Conservation (phyloP, 805 yeast species). For the Tetrapisispora namnaoensis region DNA sequence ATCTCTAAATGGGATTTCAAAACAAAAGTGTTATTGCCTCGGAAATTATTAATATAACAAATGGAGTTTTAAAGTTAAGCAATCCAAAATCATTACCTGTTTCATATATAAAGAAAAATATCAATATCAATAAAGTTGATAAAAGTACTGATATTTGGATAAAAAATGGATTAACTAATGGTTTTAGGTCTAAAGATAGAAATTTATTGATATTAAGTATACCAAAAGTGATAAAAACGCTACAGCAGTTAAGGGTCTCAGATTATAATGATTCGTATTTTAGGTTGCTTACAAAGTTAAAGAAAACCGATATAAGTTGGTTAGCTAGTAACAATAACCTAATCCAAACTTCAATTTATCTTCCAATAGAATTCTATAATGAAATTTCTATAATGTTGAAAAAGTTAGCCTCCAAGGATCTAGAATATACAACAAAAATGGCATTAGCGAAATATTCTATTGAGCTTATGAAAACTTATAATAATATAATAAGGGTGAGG, state of each 20-base stretch:
- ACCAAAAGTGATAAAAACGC: constrained; percentile 14
- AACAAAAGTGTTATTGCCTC: not conserved
- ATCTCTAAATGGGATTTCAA: not conserved
- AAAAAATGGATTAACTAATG: not conserved
- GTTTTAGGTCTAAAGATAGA: not conserved
- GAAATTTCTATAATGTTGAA: constrained; percentile 21
- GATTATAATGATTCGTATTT: constrained; percentile 14
- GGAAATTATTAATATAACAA: not conserved
- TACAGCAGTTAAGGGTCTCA: constrained; percentile 16
- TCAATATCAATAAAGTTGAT: not conserved
- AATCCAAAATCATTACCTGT: no score
- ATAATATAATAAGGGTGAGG: not conserved
- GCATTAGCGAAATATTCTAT: constrained; percentile 17
- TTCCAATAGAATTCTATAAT: constrained; percentile 22
- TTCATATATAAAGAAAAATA: not conserved
- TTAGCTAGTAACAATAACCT: constrained; percentile 8
- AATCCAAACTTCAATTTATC: not conserved
- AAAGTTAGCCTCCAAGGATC: constrained; percentile 7
- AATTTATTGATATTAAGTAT: not conserved
- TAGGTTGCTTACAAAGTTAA: constrained; percentile 15
- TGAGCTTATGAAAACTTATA: constrained; percentile 10
- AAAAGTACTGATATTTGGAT: constrained; percentile 1
- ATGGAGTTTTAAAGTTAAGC: not conserved
- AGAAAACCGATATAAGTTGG: constrained; percentile 18
- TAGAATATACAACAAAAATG: not conserved